Percentiles rank a stretch among this genome's conserved stretches.
phyloP scores from a whole-genome alignment of 176 grass and related monocot species.

The Phoenix dactylifera region DNA sequence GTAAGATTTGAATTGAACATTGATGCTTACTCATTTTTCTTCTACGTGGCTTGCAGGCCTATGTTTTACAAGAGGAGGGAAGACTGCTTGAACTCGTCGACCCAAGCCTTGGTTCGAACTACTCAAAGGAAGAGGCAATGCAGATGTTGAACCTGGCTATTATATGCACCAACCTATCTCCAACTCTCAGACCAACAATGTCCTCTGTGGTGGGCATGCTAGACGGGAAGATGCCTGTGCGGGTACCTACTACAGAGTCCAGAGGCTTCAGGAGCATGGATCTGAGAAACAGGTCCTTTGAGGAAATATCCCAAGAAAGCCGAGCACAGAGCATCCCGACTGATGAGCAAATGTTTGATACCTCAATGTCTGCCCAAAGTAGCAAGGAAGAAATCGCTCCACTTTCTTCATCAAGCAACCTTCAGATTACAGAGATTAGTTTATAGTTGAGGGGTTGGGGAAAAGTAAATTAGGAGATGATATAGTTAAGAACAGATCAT shows the following conservation, averaged over 20 bases:
- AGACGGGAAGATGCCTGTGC: background rate
- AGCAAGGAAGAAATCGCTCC: no score
- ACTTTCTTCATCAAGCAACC: no score
- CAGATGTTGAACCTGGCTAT: conserved; percentile 8
- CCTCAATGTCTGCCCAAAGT: background rate
- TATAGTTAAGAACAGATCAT: no score
- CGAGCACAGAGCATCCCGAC: background rate
- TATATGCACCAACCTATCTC: conserved; percentile 18
- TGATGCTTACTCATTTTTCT: background rate
- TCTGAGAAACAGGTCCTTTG: background rate
- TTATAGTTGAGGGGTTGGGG: no score
- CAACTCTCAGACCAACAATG: conserved; percentile 12
- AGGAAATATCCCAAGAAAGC: conserved; percentile 3
- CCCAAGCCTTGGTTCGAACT: conserved; percentile 9
- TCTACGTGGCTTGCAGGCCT: background rate
- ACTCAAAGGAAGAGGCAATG: conserved; percentile 18
- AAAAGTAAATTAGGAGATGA: no score
- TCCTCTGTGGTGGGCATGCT: background rate
- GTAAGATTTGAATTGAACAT: no score
- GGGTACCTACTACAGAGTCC: background rate
- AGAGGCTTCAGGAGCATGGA: background rate
- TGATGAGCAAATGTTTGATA: background rate
- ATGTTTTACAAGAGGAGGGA: conserved; percentile 18
- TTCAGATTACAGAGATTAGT: no score
- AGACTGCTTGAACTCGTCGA: conserved; percentile 18